Conservation (phyloP, 805 yeast genomes). For the Barnettozyma pratensis region DNA sequence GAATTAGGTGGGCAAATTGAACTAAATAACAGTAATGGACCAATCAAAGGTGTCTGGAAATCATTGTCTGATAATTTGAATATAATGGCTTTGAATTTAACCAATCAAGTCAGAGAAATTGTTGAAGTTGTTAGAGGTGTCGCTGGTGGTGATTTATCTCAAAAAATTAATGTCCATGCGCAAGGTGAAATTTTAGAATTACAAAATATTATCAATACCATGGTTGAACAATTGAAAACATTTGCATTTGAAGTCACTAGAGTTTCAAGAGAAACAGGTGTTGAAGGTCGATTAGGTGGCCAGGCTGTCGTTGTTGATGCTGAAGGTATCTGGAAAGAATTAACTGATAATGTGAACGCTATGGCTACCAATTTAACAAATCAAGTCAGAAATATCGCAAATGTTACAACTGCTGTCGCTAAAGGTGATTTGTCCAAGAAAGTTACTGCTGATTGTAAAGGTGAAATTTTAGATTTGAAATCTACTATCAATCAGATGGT, state of each 20-base stretch:
- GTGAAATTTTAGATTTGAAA: conserved; percentile 81
- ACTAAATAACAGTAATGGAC: conserved; percentile 46
- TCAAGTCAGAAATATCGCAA: conserved; percentile 84
- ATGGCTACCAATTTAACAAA: conserved; percentile 86
- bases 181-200: conserved; percentile 83
- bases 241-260: conserved; percentile 87
- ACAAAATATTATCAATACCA: conserved; percentile 79
- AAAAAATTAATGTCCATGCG: conserved; percentile 83
- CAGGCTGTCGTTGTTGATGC: conserved; percentile 81
- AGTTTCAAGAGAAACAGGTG: conserved; percentile 87
- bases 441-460: conserved; percentile 87
- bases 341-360: conserved; percentile 85
- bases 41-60: conserved; percentile 81
- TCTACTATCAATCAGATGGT: conserved; percentile 90
- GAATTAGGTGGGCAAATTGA: conserved; percentile 87
- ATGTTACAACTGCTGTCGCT: conserved; percentile 83
- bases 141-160: conserved; percentile 81
- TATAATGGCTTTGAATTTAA: conserved; percentile 81
- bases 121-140: conserved; percentile 91
- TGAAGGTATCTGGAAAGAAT: conserved; percentile 85
- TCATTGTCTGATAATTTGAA: conserved; percentile 79
- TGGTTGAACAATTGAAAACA: conserved; percentile 84
- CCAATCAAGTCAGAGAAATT: conserved; percentile 83
- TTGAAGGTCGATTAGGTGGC: conserved; percentile 81
- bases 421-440: conserved; percentile 83